Conservation (phyloP, 2,329 filamentous ascomycete species). For the Fragosphaeria purpurea region DNA sequence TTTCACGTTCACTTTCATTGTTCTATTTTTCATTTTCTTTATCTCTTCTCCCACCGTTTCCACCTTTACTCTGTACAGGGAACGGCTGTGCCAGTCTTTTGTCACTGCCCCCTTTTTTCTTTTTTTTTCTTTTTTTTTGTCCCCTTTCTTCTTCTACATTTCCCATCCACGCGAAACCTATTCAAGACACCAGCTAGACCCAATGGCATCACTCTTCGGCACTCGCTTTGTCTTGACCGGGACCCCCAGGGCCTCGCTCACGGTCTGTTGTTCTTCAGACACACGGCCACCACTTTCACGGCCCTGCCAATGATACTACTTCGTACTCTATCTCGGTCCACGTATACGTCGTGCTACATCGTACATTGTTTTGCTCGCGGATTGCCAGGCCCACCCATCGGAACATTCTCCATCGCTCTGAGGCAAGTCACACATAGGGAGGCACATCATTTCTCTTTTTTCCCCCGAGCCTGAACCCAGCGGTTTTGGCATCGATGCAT, state of each 20-base stretch:
- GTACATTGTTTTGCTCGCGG: too few relatives aligned
- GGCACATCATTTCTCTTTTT: neutral
- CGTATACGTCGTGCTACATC: too few relatives aligned
- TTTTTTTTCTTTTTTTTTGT: neutral
- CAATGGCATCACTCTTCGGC: neutral
- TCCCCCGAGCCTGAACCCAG: neutral
- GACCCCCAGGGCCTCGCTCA: too few relatives aligned
- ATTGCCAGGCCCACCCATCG: slow-evolving; percentile 5
- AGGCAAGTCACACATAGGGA: neutral
- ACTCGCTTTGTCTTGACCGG: too few relatives aligned
- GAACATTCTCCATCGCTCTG: slow-evolving; percentile 8
- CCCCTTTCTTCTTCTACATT: neutral
- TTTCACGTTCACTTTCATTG: slow-evolving; percentile 1
- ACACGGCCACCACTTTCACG: too few relatives aligned
- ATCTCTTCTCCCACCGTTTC: too few relatives aligned
- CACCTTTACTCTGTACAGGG: too few relatives aligned
- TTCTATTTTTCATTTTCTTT: neutral
- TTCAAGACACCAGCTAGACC: neutral
- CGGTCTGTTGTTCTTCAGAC: too few relatives aligned
- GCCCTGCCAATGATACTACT: too few relatives aligned
- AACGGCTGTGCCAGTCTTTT: too few relatives aligned
- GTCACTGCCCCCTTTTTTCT: too few relatives aligned
- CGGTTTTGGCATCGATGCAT: slow-evolving; percentile 1
- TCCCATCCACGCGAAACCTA: neutral
- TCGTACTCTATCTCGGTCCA: too few relatives aligned